Evolutionary conservation across 345 rosid species (phyloP), one percentile per base, ranked within the genome.

Genomic region (Cardamine chenopodiifolia): DNA sequence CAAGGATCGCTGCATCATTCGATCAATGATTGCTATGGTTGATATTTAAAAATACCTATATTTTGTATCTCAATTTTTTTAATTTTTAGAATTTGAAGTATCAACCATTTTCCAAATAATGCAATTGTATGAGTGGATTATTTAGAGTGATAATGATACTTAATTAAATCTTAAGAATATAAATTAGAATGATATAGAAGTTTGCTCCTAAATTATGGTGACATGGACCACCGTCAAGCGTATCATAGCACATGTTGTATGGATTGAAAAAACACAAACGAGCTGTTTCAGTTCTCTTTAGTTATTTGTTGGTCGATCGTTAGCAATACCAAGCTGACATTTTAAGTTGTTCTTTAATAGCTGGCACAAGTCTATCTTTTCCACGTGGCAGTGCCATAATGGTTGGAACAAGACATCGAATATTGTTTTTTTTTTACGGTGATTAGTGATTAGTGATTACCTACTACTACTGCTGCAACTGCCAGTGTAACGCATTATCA

Each of bases 241-340:
- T 54, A 69, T 70, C 70, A 54, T 62, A 62, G 54, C 80, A 76
- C 70, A 69, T 76, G 63, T 23, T 29, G 0, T 39, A 60, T 69
- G 34, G 50, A 69, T 66, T 66, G 31, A 47, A 20, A 34, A 19
- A 47, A 57, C 66, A 62, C 50, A 32, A 52, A 49, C 28, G 13
- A 61, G 79, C 79, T 75, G 74, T 54, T 49, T 58, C 4, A 26
- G 44, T 60, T 49, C 62, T 49, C 66, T 67, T 72, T 39, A 39
- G 29, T 58, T 37, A 52, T 40, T 52, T 47, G 79, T 68, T 68
- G 70, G 57, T 75, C 40, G 34, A 68, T 29, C 74, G 61, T 73
- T 42, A 55, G 35, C 64, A 54, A 31, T 9, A 52, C 54, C 45
- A 67, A 75, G 68, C 47, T 59, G 73, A 28, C 55, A 58, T 66